Conservation (phyloP, 768 basidiomycete species). For the Mycena crocata region DNA sequence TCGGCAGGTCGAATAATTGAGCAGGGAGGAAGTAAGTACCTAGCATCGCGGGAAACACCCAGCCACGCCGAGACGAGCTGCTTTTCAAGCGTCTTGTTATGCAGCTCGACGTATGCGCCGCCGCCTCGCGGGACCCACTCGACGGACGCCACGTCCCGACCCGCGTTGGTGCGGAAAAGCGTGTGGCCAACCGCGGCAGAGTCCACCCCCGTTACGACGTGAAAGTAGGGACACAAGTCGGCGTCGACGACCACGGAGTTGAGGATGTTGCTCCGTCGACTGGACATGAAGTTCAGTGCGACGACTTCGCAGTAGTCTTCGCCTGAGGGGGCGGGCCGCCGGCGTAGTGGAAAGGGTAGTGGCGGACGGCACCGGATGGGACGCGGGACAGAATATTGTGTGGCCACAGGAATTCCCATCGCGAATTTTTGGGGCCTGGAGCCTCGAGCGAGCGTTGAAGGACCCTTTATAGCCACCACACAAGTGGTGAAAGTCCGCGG, state of each 20-base stretch:
- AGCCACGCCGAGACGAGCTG: constrained; percentile 12
- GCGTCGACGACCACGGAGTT: neutral
- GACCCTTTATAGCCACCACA: constrained; percentile 4
- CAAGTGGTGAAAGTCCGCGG: no score
- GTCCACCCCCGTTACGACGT: neutral
- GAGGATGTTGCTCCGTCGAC: neutral
- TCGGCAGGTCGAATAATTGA: no score
- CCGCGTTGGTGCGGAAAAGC: neutral
- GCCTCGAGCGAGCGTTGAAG: neutral
- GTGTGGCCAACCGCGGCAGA: neutral
- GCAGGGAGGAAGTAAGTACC: no score
- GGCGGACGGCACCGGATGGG: neutral
- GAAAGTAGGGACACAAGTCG: neutral
- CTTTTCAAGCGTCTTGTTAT: neutral
- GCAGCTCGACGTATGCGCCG: constrained; percentile 8
- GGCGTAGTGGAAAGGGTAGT: neutral
- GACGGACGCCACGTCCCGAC: neutral
- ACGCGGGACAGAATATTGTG: neutral
- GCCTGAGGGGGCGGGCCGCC: neutral
- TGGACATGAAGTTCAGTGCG: neutral
- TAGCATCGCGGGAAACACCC: constrained; percentile 4
- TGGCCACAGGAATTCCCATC: neutral
- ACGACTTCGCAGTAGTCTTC: constrained; percentile 1
- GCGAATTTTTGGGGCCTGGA: neutral
- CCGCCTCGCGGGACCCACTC: neutral